These are phyloP conservation scores for Orbilia ellipsospora DNA, from an alignment of 2,329 filamentous ascomycete genomes.

Conservation along the genomic window DNA sequence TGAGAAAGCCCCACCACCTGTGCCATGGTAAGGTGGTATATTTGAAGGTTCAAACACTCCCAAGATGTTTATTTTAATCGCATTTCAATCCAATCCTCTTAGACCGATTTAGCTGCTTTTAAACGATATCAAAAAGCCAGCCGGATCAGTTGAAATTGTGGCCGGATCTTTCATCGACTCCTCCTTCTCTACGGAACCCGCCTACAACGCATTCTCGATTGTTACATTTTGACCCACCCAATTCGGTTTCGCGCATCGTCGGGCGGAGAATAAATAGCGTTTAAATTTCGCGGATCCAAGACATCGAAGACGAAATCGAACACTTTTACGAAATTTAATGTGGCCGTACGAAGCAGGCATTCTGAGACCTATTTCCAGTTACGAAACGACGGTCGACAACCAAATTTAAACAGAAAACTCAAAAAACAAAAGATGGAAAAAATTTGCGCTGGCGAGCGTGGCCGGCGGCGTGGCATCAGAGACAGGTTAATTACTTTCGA, in stretches of 20 bases:
- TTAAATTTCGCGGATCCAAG: slow-evolving; percentile 8
- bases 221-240: background rate
- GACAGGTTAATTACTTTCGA: background rate
- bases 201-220: background rate
- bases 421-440: background rate
- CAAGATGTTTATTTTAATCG: too few relatives aligned
- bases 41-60: too few relatives aligned
- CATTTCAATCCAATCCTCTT: too few relatives aligned
- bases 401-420: background rate
- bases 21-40: too few relatives aligned
- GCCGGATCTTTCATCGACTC: too few relatives aligned
- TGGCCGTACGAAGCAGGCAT: slow-evolving; percentile 26
- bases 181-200: too few relatives aligned
- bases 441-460: slow-evolving; percentile 3
- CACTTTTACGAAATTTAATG: background rate
- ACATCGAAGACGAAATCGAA: background rate
- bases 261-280: background rate
- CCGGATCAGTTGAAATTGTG: too few relatives aligned
- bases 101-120: too few relatives aligned
- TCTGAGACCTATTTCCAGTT: slow-evolving; percentile 20
- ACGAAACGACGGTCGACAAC: slow-evolving; percentile 16
- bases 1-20: too few relatives aligned
- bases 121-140: too few relatives aligned
- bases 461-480: background rate
- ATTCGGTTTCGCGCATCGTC: background rate